phyloP scores from a whole-genome alignment of 192 early-diverging fungal species.

The Coemansia sp. region DNA sequence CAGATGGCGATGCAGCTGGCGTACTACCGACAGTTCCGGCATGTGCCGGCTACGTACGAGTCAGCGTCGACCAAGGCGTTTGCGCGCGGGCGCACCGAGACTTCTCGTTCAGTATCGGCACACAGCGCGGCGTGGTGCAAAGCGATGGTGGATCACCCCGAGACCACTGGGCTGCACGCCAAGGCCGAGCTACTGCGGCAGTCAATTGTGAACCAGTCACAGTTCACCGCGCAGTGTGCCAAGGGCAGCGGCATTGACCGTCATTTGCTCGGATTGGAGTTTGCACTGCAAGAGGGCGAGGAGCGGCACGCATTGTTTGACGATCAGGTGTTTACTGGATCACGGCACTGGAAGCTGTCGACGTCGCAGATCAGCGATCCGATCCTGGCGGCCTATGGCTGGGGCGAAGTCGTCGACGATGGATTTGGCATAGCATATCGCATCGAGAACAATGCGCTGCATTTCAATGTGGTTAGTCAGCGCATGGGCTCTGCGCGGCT shows the following conservation, averaged over 20 bases:
- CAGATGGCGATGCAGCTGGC: conserved; percentile 79
- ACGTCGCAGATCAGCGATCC: conserved; percentile 62
- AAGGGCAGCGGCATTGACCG: conserved; percentile 68
- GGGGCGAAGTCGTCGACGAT: conserved; percentile 62
- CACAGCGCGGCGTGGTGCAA: conserved; percentile 59
- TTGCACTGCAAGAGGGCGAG: conserved; percentile 52
- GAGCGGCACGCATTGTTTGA: conserved; percentile 39
- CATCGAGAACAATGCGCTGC: conserved; percentile 49
- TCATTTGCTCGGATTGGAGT: conserved; percentile 67
- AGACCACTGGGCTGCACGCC: conserved; percentile 46
- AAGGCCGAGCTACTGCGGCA: conserved; percentile 55
- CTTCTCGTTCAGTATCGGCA: conserved; percentile 69
- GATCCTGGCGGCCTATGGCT: conserved; percentile 57
- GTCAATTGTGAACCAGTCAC: conserved; percentile 54
- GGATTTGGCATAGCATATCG: conserved; percentile 61
- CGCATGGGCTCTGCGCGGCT: conserved; percentile 55
- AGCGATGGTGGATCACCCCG: conserved; percentile 55
- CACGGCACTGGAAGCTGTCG: conserved; percentile 65
- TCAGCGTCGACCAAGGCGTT: conserved; percentile 68
- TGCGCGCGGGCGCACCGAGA: conserved; percentile 72
- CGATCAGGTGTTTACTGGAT: conserved; percentile 59
- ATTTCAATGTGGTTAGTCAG: conserved; percentile 56
- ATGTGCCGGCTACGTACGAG: conserved; percentile 70
- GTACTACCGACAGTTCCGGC: conserved; percentile 63
- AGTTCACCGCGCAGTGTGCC: conserved; percentile 59